These are phyloP conservation scores for Ambrosiella cleistominuta DNA, from an alignment of 2,329 filamentous ascomycete genomes.

Conservation along the genomic window DNA sequence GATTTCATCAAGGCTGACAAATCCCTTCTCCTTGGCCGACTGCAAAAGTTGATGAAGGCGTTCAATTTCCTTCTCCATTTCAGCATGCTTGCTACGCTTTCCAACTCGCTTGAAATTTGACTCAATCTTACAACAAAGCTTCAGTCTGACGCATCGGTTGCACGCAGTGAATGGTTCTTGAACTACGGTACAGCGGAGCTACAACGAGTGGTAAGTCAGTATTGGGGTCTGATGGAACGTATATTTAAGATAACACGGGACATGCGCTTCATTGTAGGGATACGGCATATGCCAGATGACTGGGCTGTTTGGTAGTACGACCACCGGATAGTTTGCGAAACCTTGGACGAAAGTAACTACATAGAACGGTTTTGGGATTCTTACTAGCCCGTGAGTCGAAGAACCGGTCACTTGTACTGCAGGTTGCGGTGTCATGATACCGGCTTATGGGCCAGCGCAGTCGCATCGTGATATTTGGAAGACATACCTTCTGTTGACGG, in stretches of 20 bases:
- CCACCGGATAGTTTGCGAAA: not conserved
- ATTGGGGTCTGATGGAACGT: not conserved
- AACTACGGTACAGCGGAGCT: constrained; percentile 71
- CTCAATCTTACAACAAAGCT: constrained; percentile 71
- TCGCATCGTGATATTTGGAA: not conserved
- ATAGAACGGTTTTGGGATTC: too few species aligned
- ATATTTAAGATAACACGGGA: not conserved
- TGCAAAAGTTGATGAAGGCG: constrained; percentile 43
- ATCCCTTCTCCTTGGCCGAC: constrained; percentile 42
- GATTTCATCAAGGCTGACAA: constrained; percentile 34
- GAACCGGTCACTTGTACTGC: too few species aligned
- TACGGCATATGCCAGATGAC: not conserved
- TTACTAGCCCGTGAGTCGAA: too few species aligned
- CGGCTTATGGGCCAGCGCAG: too few species aligned
- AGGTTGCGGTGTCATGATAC: too few species aligned
- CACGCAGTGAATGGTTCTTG: constrained; percentile 66
- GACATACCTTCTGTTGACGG: constrained; percentile 63
- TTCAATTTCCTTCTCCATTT: constrained; percentile 74
- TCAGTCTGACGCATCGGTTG: constrained; percentile 60
- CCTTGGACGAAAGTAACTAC: constrained; percentile 12
- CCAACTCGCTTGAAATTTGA: constrained; percentile 74
- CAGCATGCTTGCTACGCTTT: constrained; percentile 66
- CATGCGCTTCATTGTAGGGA: not conserved
- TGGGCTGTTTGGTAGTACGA: not conserved
- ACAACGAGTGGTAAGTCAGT: constrained; percentile 9